Evolutionary conservation across 352 stramenopile species (phyloP).

Genomic region (Globisporangium acanthophoron): DNA sequence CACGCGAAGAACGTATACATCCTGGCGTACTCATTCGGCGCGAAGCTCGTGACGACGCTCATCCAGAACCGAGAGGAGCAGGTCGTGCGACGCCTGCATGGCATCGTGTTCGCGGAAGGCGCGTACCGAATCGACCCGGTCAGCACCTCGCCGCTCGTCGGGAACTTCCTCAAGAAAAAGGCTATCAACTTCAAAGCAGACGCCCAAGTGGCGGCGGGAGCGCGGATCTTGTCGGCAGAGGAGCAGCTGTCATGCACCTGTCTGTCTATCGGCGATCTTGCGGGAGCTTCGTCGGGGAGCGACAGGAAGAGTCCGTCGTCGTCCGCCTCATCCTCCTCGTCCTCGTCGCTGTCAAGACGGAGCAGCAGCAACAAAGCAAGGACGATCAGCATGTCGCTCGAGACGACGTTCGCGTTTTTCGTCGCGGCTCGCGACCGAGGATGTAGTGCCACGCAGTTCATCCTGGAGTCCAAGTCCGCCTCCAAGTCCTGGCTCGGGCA

Average conservation of each 20-base stretch:
- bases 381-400: constrained; percentile 65
- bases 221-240: constrained; percentile 43
- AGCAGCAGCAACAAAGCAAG: constrained; percentile 70
- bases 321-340: constrained; percentile 7
- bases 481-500: constrained; percentile 60
- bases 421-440: constrained; percentile 49
- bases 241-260: constrained; percentile 61
- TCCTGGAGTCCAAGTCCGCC: constrained; percentile 51
- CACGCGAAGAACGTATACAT: constrained; percentile 56
- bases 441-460: constrained; percentile 43
- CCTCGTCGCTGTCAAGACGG: constrained; percentile 30
- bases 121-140: constrained; percentile 52
- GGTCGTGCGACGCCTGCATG: constrained; percentile 45
- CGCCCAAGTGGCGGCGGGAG: constrained; percentile 29
- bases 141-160: constrained; percentile 43
- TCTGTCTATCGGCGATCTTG: constrained; percentile 55
- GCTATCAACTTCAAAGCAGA: constrained; percentile 80
- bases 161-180: constrained; percentile 50
- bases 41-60: constrained; percentile 61
- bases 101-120: constrained; percentile 64
- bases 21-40: constrained; percentile 65
- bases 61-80: constrained; percentile 57
- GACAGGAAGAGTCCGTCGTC: neutral
- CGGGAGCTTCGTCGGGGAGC: constrained; percentile 10
- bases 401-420: constrained; percentile 76